A percentile compares a stretch with the other conserved stretches of the same genome.
Conservation (phyloP, 2,329 filamentous ascomycete species). For the Diaporthe sp. region DNA sequence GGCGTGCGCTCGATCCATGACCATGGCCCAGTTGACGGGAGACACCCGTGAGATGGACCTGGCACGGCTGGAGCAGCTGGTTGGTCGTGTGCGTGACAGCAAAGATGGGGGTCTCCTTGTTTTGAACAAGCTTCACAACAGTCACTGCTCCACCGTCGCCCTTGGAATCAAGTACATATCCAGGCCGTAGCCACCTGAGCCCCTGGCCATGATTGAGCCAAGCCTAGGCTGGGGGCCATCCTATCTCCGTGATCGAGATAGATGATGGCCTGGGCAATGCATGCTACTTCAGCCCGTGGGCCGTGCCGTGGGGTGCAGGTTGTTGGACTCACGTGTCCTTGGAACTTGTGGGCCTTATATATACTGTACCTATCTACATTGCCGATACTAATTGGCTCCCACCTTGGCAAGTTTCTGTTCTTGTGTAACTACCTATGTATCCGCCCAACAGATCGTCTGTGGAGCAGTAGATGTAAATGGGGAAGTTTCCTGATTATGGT, state of each 20-base stretch:
- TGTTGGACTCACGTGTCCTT: not conserved
- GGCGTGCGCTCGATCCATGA: not conserved
- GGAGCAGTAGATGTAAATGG: too few species aligned
- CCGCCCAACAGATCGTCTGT: too few species aligned
- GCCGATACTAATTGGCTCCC: not conserved
- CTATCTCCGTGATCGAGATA: not conserved
- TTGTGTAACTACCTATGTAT: not conserved
- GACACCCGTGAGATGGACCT: not conserved
- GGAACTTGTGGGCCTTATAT: not conserved
- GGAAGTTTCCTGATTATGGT: too few species aligned
- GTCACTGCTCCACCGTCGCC: not conserved
- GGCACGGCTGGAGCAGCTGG: not conserved
- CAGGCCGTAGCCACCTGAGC: not conserved
- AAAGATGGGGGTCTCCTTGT: not conserved
- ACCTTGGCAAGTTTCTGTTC: not conserved
- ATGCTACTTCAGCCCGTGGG: not conserved
- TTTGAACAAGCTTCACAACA: not conserved
- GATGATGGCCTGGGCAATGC: not conserved
- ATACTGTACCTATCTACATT: not conserved
- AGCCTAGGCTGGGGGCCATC: not conserved
- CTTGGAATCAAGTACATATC: not conserved
- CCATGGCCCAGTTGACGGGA: not conserved
- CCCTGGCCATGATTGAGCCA: not conserved
- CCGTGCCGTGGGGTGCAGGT: not conserved
- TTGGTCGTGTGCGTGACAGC: not conserved